Percentiles rank a stretch among this genome's conserved stretches.
Conservation (phyloP, 2,329 filamentous ascomycete species). For the Fusarium humuli region DNA sequence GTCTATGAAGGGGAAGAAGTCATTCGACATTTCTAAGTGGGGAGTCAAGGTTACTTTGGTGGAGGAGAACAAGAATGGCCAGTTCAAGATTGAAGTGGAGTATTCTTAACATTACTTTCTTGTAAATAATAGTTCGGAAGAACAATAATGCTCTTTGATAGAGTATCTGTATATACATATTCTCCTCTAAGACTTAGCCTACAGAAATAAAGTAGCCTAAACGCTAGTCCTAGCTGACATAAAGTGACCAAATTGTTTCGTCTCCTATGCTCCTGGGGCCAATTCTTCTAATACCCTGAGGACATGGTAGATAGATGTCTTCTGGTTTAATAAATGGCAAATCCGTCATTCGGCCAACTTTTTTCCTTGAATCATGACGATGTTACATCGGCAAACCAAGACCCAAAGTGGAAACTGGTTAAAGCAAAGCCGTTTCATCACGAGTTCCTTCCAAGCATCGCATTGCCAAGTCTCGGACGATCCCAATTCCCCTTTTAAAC, state of each 20-base stretch:
- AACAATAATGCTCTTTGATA: background rate
- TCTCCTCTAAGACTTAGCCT: too few relatives aligned
- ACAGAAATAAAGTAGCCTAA: too few relatives aligned
- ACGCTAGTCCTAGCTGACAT: too few relatives aligned
- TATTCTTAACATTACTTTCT: background rate
- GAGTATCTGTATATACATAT: background rate
- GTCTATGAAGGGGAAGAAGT: constrained; percentile 9
- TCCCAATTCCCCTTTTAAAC: constrained; percentile 23
- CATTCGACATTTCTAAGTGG: constrained; percentile 24
- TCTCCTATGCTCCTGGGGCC: too few relatives aligned
- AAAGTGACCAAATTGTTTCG: too few relatives aligned
- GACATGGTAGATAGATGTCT: too few relatives aligned
- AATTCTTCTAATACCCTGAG: too few relatives aligned
- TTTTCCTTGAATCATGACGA: background rate
- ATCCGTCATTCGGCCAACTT: constrained; percentile 1
- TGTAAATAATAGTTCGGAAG: background rate
- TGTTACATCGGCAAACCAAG: constrained; percentile 12
- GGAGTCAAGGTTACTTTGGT: constrained; percentile 30
- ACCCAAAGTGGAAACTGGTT: constrained; percentile 1
- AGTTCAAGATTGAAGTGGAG: constrained; percentile 4
- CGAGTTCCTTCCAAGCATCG: background rate
- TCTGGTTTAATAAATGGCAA: too few relatives aligned
- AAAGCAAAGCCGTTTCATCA: background rate
- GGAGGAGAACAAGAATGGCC: background rate
- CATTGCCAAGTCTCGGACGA: constrained; percentile 4